Percentiles rank a stretch among this genome's conserved stretches.
phyloP scores from a whole-genome alignment of 2,329 filamentous ascomycete species.

The Coniella lustricola region DNA sequence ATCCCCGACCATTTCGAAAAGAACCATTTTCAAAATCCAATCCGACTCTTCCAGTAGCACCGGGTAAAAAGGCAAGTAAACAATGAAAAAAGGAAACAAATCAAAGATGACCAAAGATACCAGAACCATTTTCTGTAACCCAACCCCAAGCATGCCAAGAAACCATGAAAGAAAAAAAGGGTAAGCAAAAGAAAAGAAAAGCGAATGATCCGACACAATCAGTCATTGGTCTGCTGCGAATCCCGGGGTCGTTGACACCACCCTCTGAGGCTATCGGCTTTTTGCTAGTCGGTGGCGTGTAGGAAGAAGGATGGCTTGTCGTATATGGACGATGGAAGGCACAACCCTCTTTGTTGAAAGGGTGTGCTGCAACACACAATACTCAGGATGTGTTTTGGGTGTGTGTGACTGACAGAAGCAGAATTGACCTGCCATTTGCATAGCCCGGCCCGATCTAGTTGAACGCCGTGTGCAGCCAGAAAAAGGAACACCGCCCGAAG shows the following conservation, averaged over 20 bases:
- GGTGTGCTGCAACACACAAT: slow-evolving; percentile 5
- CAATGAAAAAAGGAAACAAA: slow-evolving; percentile 4
- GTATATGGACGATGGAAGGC: not conserved
- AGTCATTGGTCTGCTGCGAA: not conserved
- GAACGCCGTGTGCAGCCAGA: slow-evolving; percentile 31
- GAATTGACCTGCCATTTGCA: slow-evolving; percentile 16
- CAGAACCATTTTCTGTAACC: slow-evolving; percentile 15
- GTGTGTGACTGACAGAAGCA: slow-evolving; percentile 16
- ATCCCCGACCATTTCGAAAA: slow-evolving; percentile 14
- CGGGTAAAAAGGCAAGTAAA: slow-evolving; percentile 3
- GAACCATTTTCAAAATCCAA: slow-evolving; percentile 11
- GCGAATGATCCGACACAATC: not conserved
- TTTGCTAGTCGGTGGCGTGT: not conserved
- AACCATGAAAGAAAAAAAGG: slow-evolving; percentile 1
- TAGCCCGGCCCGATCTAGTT: slow-evolving; percentile 18
- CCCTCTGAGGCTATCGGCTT: slow-evolving; percentile 2
- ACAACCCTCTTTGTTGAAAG: slow-evolving; percentile 1
- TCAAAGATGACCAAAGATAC: slow-evolving; percentile 5
- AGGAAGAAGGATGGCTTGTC: not conserved
- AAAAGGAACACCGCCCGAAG: slow-evolving; percentile 21
- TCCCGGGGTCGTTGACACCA: not conserved
- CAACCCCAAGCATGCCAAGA: slow-evolving; percentile 14
- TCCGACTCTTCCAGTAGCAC: slow-evolving; percentile 15
- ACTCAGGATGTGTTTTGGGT: slow-evolving; percentile 7
- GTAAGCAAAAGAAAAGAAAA: not conserved